Percentiles rank a stretch among this genome's conserved stretches.
Evolutionary conservation across 768 basidiomycete species (phyloP).

Genomic region (Sporobolomyces roseus): DNA sequence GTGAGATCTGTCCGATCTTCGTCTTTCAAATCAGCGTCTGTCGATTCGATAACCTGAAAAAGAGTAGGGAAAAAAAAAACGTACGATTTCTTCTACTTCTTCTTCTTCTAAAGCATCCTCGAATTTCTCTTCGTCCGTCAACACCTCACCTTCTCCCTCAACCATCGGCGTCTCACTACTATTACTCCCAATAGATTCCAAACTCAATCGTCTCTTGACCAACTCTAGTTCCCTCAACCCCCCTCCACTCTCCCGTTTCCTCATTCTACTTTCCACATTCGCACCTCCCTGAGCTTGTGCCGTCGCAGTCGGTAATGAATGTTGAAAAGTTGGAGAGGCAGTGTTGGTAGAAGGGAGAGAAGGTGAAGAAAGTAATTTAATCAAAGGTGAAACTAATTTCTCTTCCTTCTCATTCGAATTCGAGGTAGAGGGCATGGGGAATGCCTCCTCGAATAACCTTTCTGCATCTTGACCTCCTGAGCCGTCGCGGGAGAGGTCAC

Average conservation of each 20-base stretch:
- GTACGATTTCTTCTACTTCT: not conserved
- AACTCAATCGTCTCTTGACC: conserved; percentile 17
- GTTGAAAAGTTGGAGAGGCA: not conserved
- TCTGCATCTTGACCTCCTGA: not conserved
- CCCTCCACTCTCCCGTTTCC: not conserved
- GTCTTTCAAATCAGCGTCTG: no score
- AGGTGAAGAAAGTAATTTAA: not conserved
- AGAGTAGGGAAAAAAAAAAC: no score
- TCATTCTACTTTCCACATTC: no score
- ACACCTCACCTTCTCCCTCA: not conserved
- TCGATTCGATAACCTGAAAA: no score
- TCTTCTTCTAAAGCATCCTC: conserved; percentile 13
- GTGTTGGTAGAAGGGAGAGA: not conserved
- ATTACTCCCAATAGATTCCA: conserved; percentile 18
- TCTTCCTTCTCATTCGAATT: not conserved
- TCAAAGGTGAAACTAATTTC: not conserved
- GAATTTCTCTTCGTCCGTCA: conserved; percentile 9
- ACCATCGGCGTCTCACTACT: not conserved
- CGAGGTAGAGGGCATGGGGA: conserved; percentile 5
- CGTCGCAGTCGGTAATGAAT: not conserved
- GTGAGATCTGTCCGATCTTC: no score
- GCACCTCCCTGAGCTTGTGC: not conserved
- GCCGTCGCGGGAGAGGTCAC: no score
- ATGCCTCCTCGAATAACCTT: conserved; percentile 26
- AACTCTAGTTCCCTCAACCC: conserved; percentile 19